These are phyloP conservation scores for Paecilomyces dactylethromorphus DNA, from an alignment of 2,329 filamentous ascomycete genomes.

Conservation along the genomic window DNA sequence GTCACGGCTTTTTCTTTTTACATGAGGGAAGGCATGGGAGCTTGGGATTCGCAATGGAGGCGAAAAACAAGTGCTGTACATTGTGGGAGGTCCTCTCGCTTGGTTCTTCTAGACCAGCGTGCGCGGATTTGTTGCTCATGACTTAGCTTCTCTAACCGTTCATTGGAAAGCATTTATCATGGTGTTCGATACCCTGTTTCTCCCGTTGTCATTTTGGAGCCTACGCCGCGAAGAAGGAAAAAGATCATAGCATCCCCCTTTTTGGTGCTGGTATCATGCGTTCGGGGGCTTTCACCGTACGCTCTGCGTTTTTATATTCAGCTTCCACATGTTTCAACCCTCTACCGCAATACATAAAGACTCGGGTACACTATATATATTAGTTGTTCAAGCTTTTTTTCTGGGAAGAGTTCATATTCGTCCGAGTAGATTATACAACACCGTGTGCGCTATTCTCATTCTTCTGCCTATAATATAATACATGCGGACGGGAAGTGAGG, in stretches of 20 bases:
- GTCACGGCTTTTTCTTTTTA: background rate
- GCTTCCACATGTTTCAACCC: background rate
- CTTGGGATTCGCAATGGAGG: background rate
- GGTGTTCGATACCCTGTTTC: slow-evolving; percentile 37
- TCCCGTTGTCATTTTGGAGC: slow-evolving; percentile 22
- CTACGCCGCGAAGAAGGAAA: background rate
- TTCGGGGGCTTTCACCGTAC: background rate
- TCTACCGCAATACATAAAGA: background rate
- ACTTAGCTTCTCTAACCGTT: slow-evolving; percentile 19
- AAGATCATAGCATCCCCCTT: background rate
- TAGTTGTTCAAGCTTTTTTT: background rate
- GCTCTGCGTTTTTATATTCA: background rate
- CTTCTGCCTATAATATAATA: background rate
- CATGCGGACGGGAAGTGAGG: background rate
- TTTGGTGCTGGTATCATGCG: background rate
- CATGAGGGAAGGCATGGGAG: background rate
- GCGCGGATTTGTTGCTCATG: slow-evolving; percentile 16
- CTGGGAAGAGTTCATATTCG: background rate
- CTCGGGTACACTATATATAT: background rate
- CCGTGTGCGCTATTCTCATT: background rate
- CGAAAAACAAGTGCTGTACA: background rate
- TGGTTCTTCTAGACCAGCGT: background rate
- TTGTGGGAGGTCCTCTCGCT: background rate
- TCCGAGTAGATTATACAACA: background rate
- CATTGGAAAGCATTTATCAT: slow-evolving; percentile 31